Percentiles rank a stretch among this genome's conserved stretches.
Conservation (phyloP, 2,329 filamentous ascomycete genomes). For the Diaporthe eres region DNA sequence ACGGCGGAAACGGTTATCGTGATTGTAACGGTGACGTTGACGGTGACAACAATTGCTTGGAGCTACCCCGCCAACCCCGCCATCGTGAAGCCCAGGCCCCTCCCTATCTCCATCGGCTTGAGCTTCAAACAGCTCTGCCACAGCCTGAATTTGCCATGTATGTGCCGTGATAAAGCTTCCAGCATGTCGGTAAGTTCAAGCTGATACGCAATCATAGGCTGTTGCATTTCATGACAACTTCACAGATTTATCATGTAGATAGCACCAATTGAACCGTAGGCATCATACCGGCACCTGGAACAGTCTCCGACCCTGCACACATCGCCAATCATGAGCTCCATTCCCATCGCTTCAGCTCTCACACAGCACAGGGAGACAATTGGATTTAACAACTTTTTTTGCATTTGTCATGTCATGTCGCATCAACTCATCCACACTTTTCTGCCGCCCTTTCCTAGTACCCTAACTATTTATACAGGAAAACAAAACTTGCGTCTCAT, state of each 20-base stretch:
- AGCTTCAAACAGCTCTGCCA: neutral
- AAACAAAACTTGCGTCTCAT: neutral
- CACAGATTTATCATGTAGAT: neutral
- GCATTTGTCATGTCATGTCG: neutral
- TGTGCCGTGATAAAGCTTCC: neutral
- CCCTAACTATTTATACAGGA: slow-evolving; percentile 26
- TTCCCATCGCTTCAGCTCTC: neutral
- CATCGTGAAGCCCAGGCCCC: neutral
- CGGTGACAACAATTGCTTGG: neutral
- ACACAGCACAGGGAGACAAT: neutral
- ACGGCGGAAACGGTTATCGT: neutral
- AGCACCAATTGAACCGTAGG: neutral
- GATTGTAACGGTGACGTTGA: slow-evolving; percentile 22
- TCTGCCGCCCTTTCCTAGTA: neutral
- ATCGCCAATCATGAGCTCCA: neutral
- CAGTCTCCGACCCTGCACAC: neutral
- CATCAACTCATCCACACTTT: slow-evolving; percentile 2
- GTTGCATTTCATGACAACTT: neutral
- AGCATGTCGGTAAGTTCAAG: neutral
- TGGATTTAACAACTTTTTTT: neutral
- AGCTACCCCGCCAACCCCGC: slow-evolving; percentile 32
- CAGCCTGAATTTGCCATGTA: neutral
- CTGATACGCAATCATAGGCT: neutral
- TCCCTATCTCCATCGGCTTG: neutral
- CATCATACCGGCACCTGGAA: too few relatives aligned